phyloP scores from a whole-genome alignment of 1,284 basidiomycete species.

The Mycosarcoma mackinlayi region DNA sequence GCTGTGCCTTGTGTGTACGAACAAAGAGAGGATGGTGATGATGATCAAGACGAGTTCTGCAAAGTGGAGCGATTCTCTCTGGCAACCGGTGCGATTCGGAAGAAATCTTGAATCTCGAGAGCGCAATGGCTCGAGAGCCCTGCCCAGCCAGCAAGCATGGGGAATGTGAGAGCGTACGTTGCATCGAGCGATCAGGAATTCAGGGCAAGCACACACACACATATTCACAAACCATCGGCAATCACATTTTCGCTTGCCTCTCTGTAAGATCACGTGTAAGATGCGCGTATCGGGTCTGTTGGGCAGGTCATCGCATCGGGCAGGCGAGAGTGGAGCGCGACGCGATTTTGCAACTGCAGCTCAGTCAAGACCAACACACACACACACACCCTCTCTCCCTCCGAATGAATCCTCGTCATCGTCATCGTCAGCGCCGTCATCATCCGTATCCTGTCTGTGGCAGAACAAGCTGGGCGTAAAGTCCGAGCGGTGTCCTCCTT shows the following conservation, averaged over 20 bases:
- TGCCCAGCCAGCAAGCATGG: too few relatives aligned
- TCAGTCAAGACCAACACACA: background rate
- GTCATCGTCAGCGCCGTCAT: background rate
- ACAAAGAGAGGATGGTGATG: background rate
- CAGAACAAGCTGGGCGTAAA: background rate
- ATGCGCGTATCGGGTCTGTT: constrained; percentile 12
- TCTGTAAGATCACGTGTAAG: constrained; percentile 34
- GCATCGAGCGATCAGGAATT: too few relatives aligned
- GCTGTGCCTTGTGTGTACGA: background rate
- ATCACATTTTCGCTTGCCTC: background rate
- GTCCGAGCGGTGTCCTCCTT: too few relatives aligned
- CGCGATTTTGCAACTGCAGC: constrained; percentile 18
- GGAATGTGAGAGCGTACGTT: too few relatives aligned
- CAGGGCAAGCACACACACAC: background rate
- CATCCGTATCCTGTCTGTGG: background rate
- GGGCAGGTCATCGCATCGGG: background rate
- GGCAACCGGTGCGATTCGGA: constrained; percentile 41
- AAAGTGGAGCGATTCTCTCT: constrained; percentile 11
- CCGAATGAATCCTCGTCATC: background rate
- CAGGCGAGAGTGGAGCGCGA: constrained; percentile 10
- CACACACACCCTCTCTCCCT: too few relatives aligned
- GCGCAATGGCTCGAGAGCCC: too few relatives aligned
- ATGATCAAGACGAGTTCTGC: constrained; percentile 4
- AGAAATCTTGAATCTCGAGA: constrained; percentile 12
- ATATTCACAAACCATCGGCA: background rate